Conservation (phyloP, 1,284 basidiomycete genomes). For the Omphalotus olearius region DNA sequence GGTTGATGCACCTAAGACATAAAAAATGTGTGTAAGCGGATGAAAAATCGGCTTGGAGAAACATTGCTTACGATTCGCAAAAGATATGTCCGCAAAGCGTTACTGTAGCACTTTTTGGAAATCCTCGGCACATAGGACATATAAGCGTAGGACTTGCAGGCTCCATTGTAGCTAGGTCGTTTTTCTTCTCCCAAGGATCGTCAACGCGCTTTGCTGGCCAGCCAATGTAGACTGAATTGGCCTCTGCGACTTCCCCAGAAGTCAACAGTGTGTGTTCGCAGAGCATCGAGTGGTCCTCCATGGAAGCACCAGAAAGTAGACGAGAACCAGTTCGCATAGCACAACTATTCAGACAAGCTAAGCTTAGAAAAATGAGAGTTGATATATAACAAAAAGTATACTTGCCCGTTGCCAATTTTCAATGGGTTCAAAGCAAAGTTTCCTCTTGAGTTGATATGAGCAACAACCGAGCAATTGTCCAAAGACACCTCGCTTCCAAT, state of each 20-base stretch:
- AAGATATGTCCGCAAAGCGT: constrained; percentile 27
- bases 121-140: constrained; percentile 14
- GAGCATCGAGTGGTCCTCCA: constrained; percentile 44
- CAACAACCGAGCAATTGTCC: constrained; percentile 42
- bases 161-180: not conserved
- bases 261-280: constrained; percentile 43
- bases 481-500: constrained; percentile 36
- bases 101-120: constrained; percentile 16
- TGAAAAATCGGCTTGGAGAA: not conserved
- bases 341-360: constrained; percentile 19
- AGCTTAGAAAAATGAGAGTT: not conserved
- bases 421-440: constrained; percentile 38
- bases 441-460: constrained; percentile 42
- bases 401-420: constrained; percentile 34
- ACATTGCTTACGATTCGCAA: constrained; percentile 23
- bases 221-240: constrained; percentile 34
- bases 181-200: constrained; percentile 4
- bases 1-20: constrained; percentile 13
- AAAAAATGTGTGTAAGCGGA: not conserved
- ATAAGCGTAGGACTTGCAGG: not conserved
- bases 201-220: constrained; percentile 33
- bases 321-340: constrained; percentile 42
- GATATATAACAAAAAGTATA: constrained; percentile 1
- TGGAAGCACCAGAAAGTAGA: constrained; percentile 44
- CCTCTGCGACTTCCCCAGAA: constrained; percentile 43